Base-by-base conservation (phyloP, 352 stramenopile genomes). In the Globisporangium spiculum region DNA sequence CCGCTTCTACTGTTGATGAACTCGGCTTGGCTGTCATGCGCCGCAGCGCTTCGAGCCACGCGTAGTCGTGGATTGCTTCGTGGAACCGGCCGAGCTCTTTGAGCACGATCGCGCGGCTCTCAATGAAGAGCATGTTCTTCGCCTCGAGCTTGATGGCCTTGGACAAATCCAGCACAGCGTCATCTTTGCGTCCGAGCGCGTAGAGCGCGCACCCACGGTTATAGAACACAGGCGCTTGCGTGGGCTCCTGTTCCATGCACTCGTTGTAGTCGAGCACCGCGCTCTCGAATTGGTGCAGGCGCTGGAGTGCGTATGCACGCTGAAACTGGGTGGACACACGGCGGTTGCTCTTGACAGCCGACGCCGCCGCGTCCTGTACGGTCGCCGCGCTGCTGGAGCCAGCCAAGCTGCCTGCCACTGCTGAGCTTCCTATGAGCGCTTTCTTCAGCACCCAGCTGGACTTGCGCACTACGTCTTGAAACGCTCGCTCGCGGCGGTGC, bases 51-150 rank as follows among this genome's bases (percentile, higher is more conserved):
- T 88, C 77, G 10, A 90, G 75, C 78, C 82, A 88, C 14, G 77
- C 71, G 74, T 92, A 92, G 65, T 91, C 84, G 32, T 81, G 77
- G 53, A 92, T 92, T 9, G 84, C 82, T 63, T 92, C 82, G 32
- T 83, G 74, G 61, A 92, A 92, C 5, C 72, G 73, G 2, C 84
- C 82, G 65, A 89, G 74, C 67, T 88, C 77, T 34, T 88, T 88
- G 63, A 79, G 68, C 48, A 92, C 71, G 10, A 78, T 72, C 10
- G 82, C 84, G 36, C 84, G 79, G 69, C 80, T 91, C 66, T 92
- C 84, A 48, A 91, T 67, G 57, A 78, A 90, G 12, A 88, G 66
- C 44, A 72, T 60, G 63, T 89, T 92, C 65, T 86, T 89, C 56
- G 72, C 75, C 69, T 92, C 82, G 9, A 88, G 74, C 55, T 92